phyloP scores from a whole-genome alignment of 129 eudicot genomes.

The Arctium minus region DNA sequence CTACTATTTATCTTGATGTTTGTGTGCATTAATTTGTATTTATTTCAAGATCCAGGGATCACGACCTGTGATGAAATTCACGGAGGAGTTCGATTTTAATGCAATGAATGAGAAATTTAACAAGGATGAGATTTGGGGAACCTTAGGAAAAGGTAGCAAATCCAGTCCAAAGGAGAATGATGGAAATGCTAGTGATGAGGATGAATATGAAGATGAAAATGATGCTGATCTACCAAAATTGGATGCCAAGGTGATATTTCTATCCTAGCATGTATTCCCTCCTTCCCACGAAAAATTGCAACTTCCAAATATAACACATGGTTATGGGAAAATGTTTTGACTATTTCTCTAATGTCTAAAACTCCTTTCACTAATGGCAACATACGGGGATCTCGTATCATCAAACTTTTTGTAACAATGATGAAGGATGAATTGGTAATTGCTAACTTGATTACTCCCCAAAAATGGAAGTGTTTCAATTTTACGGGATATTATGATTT shows the following conservation, averaged over 20 bases:
- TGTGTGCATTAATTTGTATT: neutral
- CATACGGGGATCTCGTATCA: neutral
- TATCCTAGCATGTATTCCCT: neutral
- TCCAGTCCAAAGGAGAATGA: conserved; percentile 40
- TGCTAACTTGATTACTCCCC: neutral
- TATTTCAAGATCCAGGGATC: conserved; percentile 41
- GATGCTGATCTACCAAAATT: conserved; percentile 45
- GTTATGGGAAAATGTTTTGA: neutral
- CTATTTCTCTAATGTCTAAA: neutral
- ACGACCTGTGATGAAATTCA: conserved; percentile 64
- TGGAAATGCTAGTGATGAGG: conserved; percentile 56
- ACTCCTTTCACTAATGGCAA: neutral
- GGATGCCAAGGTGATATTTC: conserved; percentile 51
- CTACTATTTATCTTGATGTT: neutral
- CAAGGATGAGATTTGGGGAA: conserved; percentile 96
- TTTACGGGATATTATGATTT: neutral
- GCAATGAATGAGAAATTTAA: conserved; percentile 97
- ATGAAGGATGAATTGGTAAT: neutral
- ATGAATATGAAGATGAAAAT: conserved; percentile 54
- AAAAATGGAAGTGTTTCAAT: neutral
- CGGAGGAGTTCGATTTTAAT: conserved; percentile 87
- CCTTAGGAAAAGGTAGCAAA: conserved; percentile 66
- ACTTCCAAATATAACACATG: neutral
- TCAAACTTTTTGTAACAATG: neutral
- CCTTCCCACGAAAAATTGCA: neutral